These are phyloP conservation scores for Pichia sp. DNA, from an alignment of 1,139 yeast species.

Conservation along the genomic window DNA sequence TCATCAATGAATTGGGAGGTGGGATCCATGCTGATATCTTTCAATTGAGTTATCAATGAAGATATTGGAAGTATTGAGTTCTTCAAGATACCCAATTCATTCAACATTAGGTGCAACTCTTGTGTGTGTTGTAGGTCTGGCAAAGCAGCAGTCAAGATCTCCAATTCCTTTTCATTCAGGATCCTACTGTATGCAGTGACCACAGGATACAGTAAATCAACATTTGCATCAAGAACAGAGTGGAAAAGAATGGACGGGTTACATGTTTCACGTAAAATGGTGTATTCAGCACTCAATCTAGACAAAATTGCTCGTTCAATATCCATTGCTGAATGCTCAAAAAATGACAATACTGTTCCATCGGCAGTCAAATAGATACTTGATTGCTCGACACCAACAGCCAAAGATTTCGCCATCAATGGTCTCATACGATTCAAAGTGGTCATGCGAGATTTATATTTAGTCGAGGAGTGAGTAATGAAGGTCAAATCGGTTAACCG, in stretches of 20 bases:
- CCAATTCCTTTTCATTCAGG: constrained; percentile 45
- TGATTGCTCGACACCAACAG: constrained; percentile 53
- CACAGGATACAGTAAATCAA: constrained; percentile 56
- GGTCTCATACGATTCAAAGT: constrained; percentile 44
- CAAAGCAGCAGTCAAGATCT: constrained; percentile 37
- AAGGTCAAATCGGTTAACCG: constrained; percentile 30
- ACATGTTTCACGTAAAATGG: constrained; percentile 44
- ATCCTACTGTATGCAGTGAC: constrained; percentile 51
- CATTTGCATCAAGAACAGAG: constrained; percentile 49
- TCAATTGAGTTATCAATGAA: constrained; percentile 39
- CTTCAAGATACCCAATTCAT: constrained; percentile 44
- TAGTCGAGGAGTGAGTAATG: constrained; percentile 14
- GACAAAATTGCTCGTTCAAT: constrained; percentile 46
- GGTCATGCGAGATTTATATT: constrained; percentile 31
- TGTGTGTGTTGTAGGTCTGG: constrained; percentile 49
- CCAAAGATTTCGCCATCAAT: constrained; percentile 38
- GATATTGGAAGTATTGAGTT: constrained; percentile 43
- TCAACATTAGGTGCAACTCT: constrained; percentile 46
- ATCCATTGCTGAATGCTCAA: constrained; percentile 49
- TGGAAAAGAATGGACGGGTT: constrained; percentile 49
- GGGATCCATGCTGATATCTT: constrained; percentile 39
- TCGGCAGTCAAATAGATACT: constrained; percentile 43
- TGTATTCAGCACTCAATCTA: constrained; percentile 40
- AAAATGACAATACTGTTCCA: constrained; percentile 46
- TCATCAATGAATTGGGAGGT: constrained; percentile 29